Evolutionary conservation across 371 early-diverging fungal species (phyloP).

Genomic region (Mucor piriformis): DNA sequence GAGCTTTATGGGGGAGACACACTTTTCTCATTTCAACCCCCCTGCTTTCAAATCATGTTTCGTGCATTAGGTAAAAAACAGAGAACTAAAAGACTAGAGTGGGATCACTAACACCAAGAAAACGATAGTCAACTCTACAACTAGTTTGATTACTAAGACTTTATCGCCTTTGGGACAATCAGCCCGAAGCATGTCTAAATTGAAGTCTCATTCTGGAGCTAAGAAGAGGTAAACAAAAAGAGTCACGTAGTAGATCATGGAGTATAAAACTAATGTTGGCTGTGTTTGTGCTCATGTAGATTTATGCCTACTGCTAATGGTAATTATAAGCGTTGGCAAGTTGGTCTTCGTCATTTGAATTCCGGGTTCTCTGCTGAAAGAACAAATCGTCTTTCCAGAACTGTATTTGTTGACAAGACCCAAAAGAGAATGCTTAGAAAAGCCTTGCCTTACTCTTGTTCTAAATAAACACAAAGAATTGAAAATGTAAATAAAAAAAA

Average conservation of each 20-base stretch:
- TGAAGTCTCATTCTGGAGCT: conserved; percentile 57
- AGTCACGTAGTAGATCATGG: neutral
- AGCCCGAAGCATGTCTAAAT: conserved; percentile 47
- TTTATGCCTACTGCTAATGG: conserved; percentile 49
- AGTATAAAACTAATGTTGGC: too few relatives aligned
- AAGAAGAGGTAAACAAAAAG: conserved; percentile 43
- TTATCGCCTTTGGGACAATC: conserved; percentile 38
- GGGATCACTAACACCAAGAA: neutral
- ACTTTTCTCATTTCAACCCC: conserved; percentile 1
- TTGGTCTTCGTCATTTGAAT: conserved; percentile 56
- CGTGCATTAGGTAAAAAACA: conserved; percentile 20
- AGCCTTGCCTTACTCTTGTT: conserved; percentile 49
- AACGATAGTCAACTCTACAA: conserved; percentile 16
- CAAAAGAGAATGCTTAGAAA: conserved; percentile 53
- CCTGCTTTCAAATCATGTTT: conserved; percentile 19
- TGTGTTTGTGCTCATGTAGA: too few relatives aligned
- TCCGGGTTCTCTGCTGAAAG: conserved; percentile 47
- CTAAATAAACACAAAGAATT: conserved; percentile 1
- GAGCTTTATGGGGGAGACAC: neutral
- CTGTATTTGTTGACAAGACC: conserved; percentile 36
- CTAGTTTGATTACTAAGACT: conserved; percentile 21
- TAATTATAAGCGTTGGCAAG: conserved; percentile 56
- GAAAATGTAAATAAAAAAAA: neutral
- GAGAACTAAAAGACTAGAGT: neutral
- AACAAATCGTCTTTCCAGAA: conserved; percentile 45